A percentile compares a stretch with the other conserved stretches of the same genome.
These are phyloP conservation scores for Aquilaria sinensis DNA, from an alignment of 345 rosid genomes.

Conservation along the genomic window DNA sequence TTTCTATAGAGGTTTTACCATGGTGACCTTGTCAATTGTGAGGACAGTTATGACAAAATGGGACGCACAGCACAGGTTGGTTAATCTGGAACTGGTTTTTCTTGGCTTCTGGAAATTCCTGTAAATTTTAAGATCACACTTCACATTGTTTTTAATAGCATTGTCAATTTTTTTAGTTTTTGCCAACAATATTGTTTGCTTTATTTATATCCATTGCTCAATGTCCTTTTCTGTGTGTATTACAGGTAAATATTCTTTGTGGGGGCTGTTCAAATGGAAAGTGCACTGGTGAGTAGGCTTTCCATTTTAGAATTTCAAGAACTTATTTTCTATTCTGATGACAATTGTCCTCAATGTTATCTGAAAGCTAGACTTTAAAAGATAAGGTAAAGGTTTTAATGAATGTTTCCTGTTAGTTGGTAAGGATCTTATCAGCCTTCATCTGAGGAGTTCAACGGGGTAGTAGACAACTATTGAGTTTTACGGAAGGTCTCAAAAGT, in stretches of 20 bases:
- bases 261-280: constrained; percentile 71
- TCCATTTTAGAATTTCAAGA: constrained; percentile 12
- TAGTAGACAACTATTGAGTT: no score
- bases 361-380: neutral
- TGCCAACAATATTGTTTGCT: constrained; percentile 4
- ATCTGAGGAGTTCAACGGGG: no score
- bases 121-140: neutral
- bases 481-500: no score
- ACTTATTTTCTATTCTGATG: constrained; percentile 3
- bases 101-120: neutral
- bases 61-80: constrained; percentile 90
- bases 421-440: no score
- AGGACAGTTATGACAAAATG: constrained; percentile 73
- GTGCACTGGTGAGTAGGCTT: constrained; percentile 63
- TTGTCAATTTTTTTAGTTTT: neutral
- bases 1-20: constrained; percentile 57
- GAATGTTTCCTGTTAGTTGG: no score
- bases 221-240: constrained; percentile 11
- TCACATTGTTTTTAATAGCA: neutral
- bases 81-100: constrained; percentile 6
- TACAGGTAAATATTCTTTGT: constrained; percentile 78
- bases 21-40: constrained; percentile 78
- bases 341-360: neutral
- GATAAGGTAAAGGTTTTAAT: no score
- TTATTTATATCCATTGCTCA: neutral